Evolutionary conservation across 805 yeast species (phyloP).

Genomic region (Saturnispora quitensis): DNA sequence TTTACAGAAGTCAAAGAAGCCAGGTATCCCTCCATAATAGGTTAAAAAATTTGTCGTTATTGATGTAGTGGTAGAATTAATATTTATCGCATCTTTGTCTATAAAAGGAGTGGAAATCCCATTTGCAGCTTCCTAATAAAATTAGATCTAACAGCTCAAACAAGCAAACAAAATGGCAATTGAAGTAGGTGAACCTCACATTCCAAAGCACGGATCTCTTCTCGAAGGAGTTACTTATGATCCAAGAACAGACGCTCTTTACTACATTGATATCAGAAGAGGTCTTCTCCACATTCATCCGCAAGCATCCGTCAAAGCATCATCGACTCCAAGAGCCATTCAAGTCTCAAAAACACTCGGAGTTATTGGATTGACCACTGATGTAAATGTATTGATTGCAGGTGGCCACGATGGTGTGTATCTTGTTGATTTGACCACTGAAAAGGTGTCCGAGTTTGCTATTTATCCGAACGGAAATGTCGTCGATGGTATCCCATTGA

Average conservation of each 20-base stretch:
- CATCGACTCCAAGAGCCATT: slow-evolving; percentile 27
- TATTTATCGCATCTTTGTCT: neutral
- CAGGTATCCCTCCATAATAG: slow-evolving; percentile 33
- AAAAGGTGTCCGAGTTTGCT: slow-evolving; percentile 29
- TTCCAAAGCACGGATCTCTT: slow-evolving; percentile 34
- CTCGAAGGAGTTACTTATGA: slow-evolving; percentile 64
- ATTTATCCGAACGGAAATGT: slow-evolving; percentile 33
- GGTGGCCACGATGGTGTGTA: slow-evolving; percentile 65
- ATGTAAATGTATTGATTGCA: slow-evolving; percentile 44
- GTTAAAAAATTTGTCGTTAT: neutral
- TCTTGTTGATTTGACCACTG: slow-evolving; percentile 35
- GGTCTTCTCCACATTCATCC: slow-evolving; percentile 28
- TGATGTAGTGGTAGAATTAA: neutral
- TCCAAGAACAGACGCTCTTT: slow-evolving; percentile 41
- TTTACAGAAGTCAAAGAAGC: slow-evolving; percentile 25
- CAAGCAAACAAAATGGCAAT: neutral
- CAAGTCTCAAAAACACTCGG: slow-evolving; percentile 44
- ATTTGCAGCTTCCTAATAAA: neutral
- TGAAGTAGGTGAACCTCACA: slow-evolving; percentile 16
- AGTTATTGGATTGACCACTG: slow-evolving; percentile 57
- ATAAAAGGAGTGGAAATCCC: neutral
- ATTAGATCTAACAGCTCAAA: neutral
- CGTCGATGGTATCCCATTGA: slow-evolving; percentile 25
- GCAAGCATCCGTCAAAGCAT: slow-evolving; percentile 12
- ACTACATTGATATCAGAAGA: slow-evolving; percentile 39